These are phyloP conservation scores for Oryza rufipogon DNA, from an alignment of 176 grass and related monocot genomes.

Conservation along the genomic window DNA sequence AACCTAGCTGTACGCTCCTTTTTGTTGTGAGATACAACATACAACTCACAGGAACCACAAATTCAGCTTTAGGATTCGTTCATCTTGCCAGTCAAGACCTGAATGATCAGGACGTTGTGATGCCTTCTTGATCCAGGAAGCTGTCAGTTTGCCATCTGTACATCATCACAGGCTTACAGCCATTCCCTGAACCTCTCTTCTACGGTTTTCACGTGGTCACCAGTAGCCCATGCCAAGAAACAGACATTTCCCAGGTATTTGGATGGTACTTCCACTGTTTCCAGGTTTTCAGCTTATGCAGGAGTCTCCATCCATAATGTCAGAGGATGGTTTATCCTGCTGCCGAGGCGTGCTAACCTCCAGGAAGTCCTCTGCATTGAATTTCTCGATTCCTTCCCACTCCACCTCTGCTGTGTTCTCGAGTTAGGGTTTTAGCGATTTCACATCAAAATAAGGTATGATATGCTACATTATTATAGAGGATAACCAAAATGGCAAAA, in stretches of 20 bases:
- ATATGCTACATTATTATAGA: background rate
- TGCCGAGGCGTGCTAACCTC: slow-evolving; percentile 51
- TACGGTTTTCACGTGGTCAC: background rate
- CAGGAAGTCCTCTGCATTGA: slow-evolving; percentile 58
- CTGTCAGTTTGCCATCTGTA: slow-evolving; percentile 39
- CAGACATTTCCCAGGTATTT: background rate
- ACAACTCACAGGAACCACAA: slow-evolving; percentile 17
- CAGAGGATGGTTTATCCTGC: slow-evolving; percentile 42
- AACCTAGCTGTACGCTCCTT: slow-evolving; percentile 17
- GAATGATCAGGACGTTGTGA: slow-evolving; percentile 16
- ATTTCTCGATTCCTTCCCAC: slow-evolving; percentile 54
- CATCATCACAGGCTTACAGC: slow-evolving; percentile 31
- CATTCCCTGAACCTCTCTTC: slow-evolving; percentile 31
- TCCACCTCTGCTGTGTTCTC: slow-evolving; percentile 49
- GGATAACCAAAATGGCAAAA: slow-evolving; percentile 14
- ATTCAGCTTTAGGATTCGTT: background rate
- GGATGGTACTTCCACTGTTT: slow-evolving; percentile 12
- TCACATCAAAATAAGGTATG: slow-evolving; percentile 22
- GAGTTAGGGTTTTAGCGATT: slow-evolving; percentile 40
- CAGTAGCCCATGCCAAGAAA: background rate
- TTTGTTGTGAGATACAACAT: slow-evolving; percentile 36
- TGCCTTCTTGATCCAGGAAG: slow-evolving; percentile 20
- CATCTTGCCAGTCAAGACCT: slow-evolving; percentile 4
- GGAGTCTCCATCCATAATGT: slow-evolving; percentile 30
- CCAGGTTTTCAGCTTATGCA: slow-evolving; percentile 35